phyloP scores from a whole-genome alignment of 2,329 filamentous ascomycete species.

The Pseudogymnoascus sp. region DNA sequence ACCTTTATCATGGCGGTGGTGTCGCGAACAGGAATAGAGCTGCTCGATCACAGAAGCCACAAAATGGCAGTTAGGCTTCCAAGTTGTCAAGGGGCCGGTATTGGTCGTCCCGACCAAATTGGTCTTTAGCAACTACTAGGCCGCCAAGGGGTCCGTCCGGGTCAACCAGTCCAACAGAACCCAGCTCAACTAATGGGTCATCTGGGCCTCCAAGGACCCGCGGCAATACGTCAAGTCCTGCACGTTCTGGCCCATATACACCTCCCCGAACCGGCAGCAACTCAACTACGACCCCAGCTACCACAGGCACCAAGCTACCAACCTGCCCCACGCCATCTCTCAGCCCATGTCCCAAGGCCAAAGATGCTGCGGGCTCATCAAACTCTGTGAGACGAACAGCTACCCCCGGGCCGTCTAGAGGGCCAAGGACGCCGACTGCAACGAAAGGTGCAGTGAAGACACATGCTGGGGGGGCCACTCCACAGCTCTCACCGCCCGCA shows the following conservation, averaged over 20 bases:
- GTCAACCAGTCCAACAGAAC: no score
- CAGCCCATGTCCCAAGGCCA: not conserved
- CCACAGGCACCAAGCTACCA: not conserved
- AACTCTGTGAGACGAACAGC: not conserved
- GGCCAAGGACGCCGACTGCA: not conserved
- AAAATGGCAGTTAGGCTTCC: not conserved
- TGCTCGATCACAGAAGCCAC: not conserved
- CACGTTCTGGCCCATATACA: not conserved
- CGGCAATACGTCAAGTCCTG: not conserved
- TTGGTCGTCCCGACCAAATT: not conserved
- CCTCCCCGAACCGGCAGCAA: not conserved
- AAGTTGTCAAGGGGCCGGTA: not conserved
- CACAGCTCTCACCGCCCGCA: not conserved
- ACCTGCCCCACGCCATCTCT: not conserved
- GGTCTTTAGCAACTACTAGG: not conserved
- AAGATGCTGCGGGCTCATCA: not conserved
- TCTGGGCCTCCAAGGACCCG: not conserved
- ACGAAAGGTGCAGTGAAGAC: not conserved
- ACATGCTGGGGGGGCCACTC: not conserved
- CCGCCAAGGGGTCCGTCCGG: not conserved
- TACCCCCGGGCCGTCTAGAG: not conserved
- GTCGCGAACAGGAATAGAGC: not conserved
- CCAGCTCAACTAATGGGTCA: not conserved
- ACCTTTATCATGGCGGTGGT: not conserved
- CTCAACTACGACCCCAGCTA: not conserved